Base-by-base conservation (phyloP, 352 stramenopile genomes). In the Pythium biforme region DNA sequence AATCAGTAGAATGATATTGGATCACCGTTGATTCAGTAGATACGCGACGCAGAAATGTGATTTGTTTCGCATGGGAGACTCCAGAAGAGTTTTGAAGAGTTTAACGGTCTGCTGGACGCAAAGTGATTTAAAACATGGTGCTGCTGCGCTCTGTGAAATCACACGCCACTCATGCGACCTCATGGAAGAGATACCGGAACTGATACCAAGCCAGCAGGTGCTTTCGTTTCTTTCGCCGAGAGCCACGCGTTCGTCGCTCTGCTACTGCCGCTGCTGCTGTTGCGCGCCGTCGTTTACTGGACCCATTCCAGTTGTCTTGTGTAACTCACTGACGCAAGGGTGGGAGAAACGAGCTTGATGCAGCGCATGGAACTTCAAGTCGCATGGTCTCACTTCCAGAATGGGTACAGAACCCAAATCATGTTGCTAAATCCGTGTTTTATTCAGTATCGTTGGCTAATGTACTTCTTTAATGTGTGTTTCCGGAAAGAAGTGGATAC, bases 401-500 rank as follows among this genome's bases (percentile, higher is more conserved):
- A 53, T 53, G 47, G 47, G 26, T 53, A 53, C 47, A 39, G 47
- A 39, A 53, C 47, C 17, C 47, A 53, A 12, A 14, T 39, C 11
- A n/a, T 19, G 3, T 4, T 37, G 14, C 26, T 53, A 53, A 39
- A 11, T 26, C 17, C 37, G 47, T 53, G n/a, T 89, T n/a, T n/a
- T n/a, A n/a, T n/a, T n/a, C n/a, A n/a, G n/a, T n/a, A n/a, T n/a
- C n/a, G n/a, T n/a, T n/a, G n/a, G n/a, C n/a, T n/a, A n/a, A n/a
- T n/a, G n/a, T n/a, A n/a, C n/a, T n/a, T n/a, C n/a, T n/a, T n/a
- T n/a, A n/a, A n/a, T n/a, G n/a, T n/a, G n/a, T n/a, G n/a, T n/a
- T n/a, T n/a, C n/a, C n/a, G n/a, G n/a, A n/a, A n/a, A n/a, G n/a
- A n/a, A n/a, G n/a, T n/a, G n/a, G n/a, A n/a, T n/a, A n/a, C n/a